phyloP scores from a whole-genome alignment of 192 early-diverging fungal genomes.

The Podila epicladia region DNA sequence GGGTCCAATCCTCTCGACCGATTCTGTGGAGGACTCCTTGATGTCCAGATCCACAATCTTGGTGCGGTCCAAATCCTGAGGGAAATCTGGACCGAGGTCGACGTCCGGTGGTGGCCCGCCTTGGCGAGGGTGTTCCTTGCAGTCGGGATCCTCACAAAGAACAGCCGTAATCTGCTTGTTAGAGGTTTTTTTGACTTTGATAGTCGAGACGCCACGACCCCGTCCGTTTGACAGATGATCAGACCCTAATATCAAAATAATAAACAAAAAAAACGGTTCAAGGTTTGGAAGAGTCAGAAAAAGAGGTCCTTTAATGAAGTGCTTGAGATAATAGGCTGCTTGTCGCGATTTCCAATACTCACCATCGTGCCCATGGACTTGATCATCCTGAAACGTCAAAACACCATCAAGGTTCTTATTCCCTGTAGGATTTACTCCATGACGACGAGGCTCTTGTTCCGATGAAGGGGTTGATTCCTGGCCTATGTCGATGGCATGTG shows the following conservation, averaged over 20 bases:
- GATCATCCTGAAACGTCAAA: background rate
- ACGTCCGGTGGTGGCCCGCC: conserved; percentile 23
- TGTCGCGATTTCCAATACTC: background rate
- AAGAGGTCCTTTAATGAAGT: no score
- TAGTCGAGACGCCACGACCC: conserved; percentile 24
- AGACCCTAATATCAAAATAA: background rate
- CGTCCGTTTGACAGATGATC: background rate
- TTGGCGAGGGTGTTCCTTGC: conserved; percentile 38
- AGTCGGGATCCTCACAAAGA: conserved; percentile 37
- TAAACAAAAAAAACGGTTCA: no score
- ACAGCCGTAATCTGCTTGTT: conserved; percentile 36
- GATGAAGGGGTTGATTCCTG: background rate
- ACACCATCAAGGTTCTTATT: background rate
- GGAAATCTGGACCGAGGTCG: conserved; percentile 20
- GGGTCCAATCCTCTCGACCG: conserved; percentile 16
- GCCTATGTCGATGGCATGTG: background rate
- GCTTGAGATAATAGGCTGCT: no score
- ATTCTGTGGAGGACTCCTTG: conserved; percentile 22
- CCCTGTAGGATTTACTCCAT: background rate
- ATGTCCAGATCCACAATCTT: conserved; percentile 43
- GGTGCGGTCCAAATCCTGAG: background rate
- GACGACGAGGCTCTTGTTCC: background rate
- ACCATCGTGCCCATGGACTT: background rate
- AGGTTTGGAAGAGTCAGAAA: no score
- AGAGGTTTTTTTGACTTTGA: conserved; percentile 29